phyloP scores from a whole-genome alignment of 495 filamentous ascomycete species.

The Halenospora varia region DNA sequence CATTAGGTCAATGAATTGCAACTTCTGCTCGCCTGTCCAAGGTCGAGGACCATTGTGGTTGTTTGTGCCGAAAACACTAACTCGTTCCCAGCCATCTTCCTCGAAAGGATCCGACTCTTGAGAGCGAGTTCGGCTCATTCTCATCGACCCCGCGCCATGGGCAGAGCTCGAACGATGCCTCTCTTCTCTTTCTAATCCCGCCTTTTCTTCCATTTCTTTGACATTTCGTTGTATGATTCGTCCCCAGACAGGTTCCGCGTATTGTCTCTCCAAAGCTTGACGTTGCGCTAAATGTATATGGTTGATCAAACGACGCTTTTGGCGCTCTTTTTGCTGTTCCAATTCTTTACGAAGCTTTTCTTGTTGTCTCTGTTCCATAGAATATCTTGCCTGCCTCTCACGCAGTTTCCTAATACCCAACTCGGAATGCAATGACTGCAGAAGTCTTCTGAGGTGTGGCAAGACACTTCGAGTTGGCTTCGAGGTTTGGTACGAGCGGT shows the following conservation, averaged over 20 bases:
- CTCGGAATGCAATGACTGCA: neutral
- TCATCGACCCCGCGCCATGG: no score
- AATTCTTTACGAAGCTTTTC: neutral
- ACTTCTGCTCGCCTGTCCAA: neutral
- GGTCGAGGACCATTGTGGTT: neutral
- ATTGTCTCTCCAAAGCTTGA: neutral
- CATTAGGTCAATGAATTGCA: constrained; percentile 1
- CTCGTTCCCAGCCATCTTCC: neutral
- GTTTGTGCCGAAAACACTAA: neutral
- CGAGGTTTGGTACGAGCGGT: no score
- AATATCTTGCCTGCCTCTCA: neutral
- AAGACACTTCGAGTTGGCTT: no score
- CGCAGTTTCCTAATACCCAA: neutral
- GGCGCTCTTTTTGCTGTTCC: neutral
- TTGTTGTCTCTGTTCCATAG: neutral
- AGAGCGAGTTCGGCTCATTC: no score
- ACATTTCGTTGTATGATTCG: neutral
- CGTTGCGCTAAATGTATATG: neutral
- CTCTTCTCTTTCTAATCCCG: neutral
- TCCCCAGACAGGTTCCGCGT: neutral
- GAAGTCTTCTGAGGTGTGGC: no score
- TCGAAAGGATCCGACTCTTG: neutral
- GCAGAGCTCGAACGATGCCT: no score
- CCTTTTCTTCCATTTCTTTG: neutral
- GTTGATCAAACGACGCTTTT: neutral